phyloP scores from a whole-genome alignment of 2,329 filamentous ascomycete species.

The Aotearoamyces nothofagi region DNA sequence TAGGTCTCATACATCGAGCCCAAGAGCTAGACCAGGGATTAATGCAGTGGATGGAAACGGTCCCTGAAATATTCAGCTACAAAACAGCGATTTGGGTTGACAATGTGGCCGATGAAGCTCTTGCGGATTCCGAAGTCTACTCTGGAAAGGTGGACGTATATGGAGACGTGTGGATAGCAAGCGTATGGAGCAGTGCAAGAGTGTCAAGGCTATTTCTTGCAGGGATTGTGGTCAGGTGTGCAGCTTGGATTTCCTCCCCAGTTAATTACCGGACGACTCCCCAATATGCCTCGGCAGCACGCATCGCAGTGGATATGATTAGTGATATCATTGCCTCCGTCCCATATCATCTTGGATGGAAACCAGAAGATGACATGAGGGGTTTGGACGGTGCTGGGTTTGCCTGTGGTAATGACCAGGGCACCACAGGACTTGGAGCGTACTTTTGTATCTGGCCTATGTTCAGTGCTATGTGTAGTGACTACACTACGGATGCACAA shows the following conservation, averaged over 20 bases:
- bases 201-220: conserved; percentile 37
- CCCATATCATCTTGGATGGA: conserved; percentile 48
- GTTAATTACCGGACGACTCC: conserved; percentile 47
- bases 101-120: conserved; percentile 34
- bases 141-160: conserved; percentile 46
- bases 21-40: conserved; percentile 36
- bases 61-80: conserved; percentile 34
- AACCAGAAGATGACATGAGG: conserved; percentile 28
- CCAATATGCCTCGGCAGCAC: conserved; percentile 40
- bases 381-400: conserved; percentile 30
- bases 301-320: conserved; percentile 35
- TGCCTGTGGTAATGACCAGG: conserved; percentile 32
- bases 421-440: conserved; percentile 29
- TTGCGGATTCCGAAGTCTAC: conserved; percentile 36
- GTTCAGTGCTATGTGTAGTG: conserved; percentile 35
- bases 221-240: conserved; percentile 39
- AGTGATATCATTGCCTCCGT: conserved; percentile 44
- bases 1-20: conserved; percentile 33
- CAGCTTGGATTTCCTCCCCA: conserved; percentile 43
- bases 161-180: conserved; percentile 40
- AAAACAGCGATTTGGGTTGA: conserved; percentile 42
- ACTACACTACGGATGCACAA: conserved; percentile 44
- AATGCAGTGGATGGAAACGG: conserved; percentile 31
- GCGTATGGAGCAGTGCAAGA: conserved; percentile 39
- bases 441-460: conserved; percentile 46